Base-by-base conservation (phyloP, 139 green algal species). In the Gonium pectorale region DNA sequence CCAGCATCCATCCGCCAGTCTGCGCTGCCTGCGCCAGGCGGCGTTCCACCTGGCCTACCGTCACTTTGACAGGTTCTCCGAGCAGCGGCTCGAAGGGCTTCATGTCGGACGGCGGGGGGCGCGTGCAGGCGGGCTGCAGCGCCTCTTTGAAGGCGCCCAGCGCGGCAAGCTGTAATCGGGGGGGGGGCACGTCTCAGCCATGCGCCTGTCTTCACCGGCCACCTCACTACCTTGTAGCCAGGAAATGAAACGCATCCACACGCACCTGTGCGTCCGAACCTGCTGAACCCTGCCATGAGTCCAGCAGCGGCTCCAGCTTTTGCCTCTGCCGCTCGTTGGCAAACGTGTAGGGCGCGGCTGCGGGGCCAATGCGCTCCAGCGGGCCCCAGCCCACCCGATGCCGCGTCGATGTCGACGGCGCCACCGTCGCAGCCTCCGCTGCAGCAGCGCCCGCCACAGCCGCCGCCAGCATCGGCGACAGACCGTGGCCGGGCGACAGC, bases 71-170 rank as follows among this genome's bases (percentile, higher is more conserved):
- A 5, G 67, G 67, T 54, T 86, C 80, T 15, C 80, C 80, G 2
- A 33, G 24, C 44, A 56, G 33, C 9, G 80, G 67, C 63, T 27
- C 40, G n/a, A 86, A 86, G 54, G 80, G 67, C 69, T 69, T 69
- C 54, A 87, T 67, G 37, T 87, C 81, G 21, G 69, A 27, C 21
- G 81, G 81, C 38, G 37, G 51, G 15, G 81, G 81, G 17, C 73
- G 62, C 24, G n/a, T 35, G 81, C 35, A 27, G 38, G 41, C 41
- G 13, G 81, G 81, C 52, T 74, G 46, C 17, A 87, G 81, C 24
- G 74, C 68, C 60, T 87, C 81, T 41, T 87, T 87, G 69, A 87
- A 79, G 4, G 29, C 24, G 7, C 69, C 66, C 81, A 87, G 41
- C 0, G 66, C 74, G 8, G 66, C 31, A 8, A 87, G 38, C 81